Conservation (phyloP, 2,329 filamentous ascomycete genomes). For the Scleromitrula shiraiana region DNA sequence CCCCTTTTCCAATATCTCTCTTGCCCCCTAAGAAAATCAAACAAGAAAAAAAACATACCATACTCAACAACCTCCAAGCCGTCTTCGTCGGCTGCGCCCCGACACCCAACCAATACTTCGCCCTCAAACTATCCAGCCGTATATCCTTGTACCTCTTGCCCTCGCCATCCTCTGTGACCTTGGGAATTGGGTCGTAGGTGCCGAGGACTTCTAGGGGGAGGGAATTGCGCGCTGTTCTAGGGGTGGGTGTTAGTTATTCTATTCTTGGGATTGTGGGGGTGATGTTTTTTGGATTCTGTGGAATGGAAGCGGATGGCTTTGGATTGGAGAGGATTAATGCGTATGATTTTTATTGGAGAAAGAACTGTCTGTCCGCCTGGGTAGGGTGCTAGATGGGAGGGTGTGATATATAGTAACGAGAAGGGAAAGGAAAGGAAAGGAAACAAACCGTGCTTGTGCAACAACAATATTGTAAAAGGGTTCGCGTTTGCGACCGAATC, state of each 20-base stretch:
- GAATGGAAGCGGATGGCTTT: too few relatives aligned
- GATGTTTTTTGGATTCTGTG: background rate
- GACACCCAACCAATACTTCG: constrained; percentile 94
- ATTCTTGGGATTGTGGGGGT: too few relatives aligned
- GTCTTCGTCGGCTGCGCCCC: constrained; percentile 90
- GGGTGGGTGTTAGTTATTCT: too few relatives aligned
- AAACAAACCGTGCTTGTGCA: constrained; percentile 71
- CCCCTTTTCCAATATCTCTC: background rate
- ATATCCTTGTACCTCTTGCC: constrained; percentile 82
- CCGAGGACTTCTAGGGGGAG: constrained; percentile 87
- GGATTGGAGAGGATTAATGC: too few relatives aligned
- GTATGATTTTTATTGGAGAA: too few relatives aligned
- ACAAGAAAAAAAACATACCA: constrained; percentile 47
- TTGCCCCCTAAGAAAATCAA: background rate
- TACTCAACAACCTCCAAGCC: constrained; percentile 74
- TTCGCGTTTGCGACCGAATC: constrained; percentile 80
- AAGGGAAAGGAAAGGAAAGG: background rate
- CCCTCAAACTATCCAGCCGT: constrained; percentile 69
- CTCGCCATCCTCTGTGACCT: constrained; percentile 49
- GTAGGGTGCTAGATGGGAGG: too few relatives aligned
- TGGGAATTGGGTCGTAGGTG: constrained; percentile 63
- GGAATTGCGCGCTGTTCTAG: constrained; percentile 75
- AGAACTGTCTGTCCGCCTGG: too few relatives aligned
- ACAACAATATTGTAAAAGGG: constrained; percentile 98
- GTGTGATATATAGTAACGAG: too few relatives aligned